Evolutionary conservation across 2,329 filamentous ascomycete species (phyloP).

Genomic region (Aspergillus fumigatus): DNA sequence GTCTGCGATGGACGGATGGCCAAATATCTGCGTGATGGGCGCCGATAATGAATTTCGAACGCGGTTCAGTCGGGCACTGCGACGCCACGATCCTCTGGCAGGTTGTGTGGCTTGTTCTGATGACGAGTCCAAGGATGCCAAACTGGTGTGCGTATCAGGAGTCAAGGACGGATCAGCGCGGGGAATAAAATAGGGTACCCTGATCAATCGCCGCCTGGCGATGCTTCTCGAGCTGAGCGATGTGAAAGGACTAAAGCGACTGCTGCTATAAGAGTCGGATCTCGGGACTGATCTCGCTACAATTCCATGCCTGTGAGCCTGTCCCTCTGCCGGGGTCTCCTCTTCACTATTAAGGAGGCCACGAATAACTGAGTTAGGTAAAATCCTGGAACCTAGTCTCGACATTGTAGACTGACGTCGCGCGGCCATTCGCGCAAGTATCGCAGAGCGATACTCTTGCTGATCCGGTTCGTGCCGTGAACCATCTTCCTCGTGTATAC

Average conservation of each 20-base stretch:
- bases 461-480: conserved; percentile 29
- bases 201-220: conserved; percentile 35
- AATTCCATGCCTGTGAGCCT: conserved; percentile 41
- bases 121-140: conserved; percentile 24
- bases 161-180: conserved; percentile 30
- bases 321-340: conserved; percentile 43
- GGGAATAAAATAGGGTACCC: conserved; percentile 37
- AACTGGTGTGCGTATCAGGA: conserved; percentile 25
- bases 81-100: conserved; percentile 34
- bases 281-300: conserved; percentile 35
- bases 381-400: conserved; percentile 43
- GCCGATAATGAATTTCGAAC: conserved; percentile 42
- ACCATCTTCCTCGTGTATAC: conserved; percentile 35
- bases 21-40: conserved; percentile 43
- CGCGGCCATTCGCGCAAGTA: conserved; percentile 32
- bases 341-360: conserved; percentile 43
- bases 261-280: conserved; percentile 30
- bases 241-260: conserved; percentile 39
- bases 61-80: conserved; percentile 38
- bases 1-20: conserved; percentile 28
- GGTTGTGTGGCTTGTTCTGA: conserved; percentile 24
- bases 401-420: conserved; percentile 46
- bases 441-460: conserved; percentile 27
- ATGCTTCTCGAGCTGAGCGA: conserved; percentile 37
- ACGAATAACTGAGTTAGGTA: conserved; percentile 44